Percentiles rank a stretch among this genome's conserved stretches.
Conservation (phyloP, 2,329 filamentous ascomycete species). For the Fusarium stilboides region DNA sequence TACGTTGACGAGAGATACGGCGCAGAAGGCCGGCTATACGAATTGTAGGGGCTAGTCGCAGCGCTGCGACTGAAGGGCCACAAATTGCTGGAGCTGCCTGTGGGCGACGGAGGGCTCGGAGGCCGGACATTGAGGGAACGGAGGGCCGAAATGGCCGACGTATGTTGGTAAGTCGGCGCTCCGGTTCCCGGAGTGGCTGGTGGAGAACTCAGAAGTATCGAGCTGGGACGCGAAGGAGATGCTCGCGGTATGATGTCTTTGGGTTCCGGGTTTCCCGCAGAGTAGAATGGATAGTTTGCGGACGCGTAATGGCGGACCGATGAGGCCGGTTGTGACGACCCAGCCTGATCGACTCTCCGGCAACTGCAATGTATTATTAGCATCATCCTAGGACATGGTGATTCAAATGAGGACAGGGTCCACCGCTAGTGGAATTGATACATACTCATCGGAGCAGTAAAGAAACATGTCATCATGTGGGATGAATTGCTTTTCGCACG, state of each 20-base stretch:
- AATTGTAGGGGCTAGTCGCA: constrained; percentile 67
- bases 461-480: constrained; percentile 70
- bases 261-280: constrained; percentile 65
- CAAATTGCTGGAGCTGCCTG: constrained; percentile 59
- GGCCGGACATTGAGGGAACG: constrained; percentile 69
- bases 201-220: constrained; percentile 69
- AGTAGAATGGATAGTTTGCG: constrained; percentile 62
- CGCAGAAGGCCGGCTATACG: constrained; percentile 61
- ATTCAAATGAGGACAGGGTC: constrained; percentile 29
- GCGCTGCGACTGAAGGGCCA: constrained; percentile 70
- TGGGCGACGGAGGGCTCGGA: constrained; percentile 70
- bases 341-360: constrained; percentile 67
- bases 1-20: constrained; percentile 68
- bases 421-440: constrained; percentile 44
- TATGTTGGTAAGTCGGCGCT: constrained; percentile 56
- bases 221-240: constrained; percentile 72
- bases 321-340: constrained; percentile 49
- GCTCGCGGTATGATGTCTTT: constrained; percentile 76
- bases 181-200: constrained; percentile 62
- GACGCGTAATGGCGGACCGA: constrained; percentile 53
- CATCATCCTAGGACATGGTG: constrained; percentile 30
- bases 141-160: constrained; percentile 69
- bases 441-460: constrained; percentile 76
- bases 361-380: constrained; percentile 60
- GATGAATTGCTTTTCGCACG: constrained; percentile 76